Conservation (phyloP, 202 grass and related monocot genomes). For the Zizania palustris region DNA sequence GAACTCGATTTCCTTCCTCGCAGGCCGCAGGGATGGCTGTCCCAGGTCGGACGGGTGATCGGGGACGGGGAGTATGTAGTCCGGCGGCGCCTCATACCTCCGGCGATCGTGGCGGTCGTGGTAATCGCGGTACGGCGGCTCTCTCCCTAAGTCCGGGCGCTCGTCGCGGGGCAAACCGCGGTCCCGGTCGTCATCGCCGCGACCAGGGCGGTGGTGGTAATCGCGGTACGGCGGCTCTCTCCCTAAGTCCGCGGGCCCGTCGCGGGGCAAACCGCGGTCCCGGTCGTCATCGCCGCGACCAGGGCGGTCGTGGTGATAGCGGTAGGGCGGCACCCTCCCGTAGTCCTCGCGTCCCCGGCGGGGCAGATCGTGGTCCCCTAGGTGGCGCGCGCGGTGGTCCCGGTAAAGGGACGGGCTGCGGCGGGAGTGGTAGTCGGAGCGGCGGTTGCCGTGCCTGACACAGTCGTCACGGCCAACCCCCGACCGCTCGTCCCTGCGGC, state of each 20-base stretch:
- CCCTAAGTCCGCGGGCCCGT: slow-evolving; percentile 12
- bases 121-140: slow-evolving; percentile 8
- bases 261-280: not conserved
- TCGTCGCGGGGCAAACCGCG: not conserved
- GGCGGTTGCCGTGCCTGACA: slow-evolving; percentile 24
- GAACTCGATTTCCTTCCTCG: slow-evolving; percentile 28
- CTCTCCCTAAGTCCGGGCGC: slow-evolving; percentile 24
- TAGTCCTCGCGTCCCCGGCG: slow-evolving; percentile 16
- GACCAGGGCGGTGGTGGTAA: slow-evolving; percentile 26
- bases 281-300: slow-evolving; percentile 1
- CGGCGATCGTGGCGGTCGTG: slow-evolving; percentile 14
- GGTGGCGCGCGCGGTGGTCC: too few relatives aligned
- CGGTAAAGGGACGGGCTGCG: slow-evolving; percentile 7
- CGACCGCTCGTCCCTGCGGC: slow-evolving; percentile 22
- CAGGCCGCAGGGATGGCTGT: slow-evolving; percentile 15
- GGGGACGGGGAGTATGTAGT: slow-evolving; percentile 44
- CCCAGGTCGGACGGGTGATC: slow-evolving; percentile 46
- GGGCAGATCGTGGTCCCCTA: not conserved
- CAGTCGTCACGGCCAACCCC: slow-evolving; percentile 3
- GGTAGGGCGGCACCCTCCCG: slow-evolving; percentile 13
- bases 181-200: not conserved
- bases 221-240: not conserved
- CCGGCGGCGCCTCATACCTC: slow-evolving; percentile 29
- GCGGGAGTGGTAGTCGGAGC: slow-evolving; percentile 17
- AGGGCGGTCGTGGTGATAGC: slow-evolving; percentile 26